Conservation (phyloP, 192 early-diverging fungal species). For the Mycoemilia scoparia region DNA sequence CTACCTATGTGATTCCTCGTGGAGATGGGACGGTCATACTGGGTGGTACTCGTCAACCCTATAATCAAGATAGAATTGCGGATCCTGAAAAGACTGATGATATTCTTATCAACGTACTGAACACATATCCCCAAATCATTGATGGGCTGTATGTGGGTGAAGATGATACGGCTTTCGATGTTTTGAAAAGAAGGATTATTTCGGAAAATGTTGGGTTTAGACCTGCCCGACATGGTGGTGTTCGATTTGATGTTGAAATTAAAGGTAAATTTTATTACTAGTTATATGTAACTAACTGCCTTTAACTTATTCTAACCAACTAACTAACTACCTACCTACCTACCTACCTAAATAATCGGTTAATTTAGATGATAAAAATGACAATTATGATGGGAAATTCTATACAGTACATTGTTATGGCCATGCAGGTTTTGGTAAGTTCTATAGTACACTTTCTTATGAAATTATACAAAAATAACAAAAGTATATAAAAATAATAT, state of each 20-base stretch:
- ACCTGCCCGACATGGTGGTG: slow-evolving; percentile 31
- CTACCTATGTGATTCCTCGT: slow-evolving; percentile 74
- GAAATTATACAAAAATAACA: too few species aligned
- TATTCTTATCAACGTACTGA: slow-evolving; percentile 25
- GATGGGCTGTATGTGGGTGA: not conserved
- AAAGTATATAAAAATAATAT: too few species aligned
- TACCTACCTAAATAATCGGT: too few species aligned
- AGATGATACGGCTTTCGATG: slow-evolving; percentile 1
- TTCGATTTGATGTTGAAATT: slow-evolving; percentile 32
- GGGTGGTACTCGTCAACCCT: slow-evolving; percentile 37
- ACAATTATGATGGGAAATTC: too few species aligned
- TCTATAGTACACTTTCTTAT: too few species aligned
- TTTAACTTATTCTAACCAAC: too few species aligned
- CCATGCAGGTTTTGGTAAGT: too few species aligned
- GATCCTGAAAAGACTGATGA: slow-evolving; percentile 20
- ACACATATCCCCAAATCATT: slow-evolving; percentile 19
- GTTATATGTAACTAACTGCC: too few species aligned
- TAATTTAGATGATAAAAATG: too few species aligned
- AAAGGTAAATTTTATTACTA: too few species aligned
- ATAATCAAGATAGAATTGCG: slow-evolving; percentile 9
- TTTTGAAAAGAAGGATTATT: slow-evolving; percentile 17
- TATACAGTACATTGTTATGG: too few species aligned
- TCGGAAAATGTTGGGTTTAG: slow-evolving; percentile 32
- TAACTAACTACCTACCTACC: too few species aligned
- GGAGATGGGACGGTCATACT: slow-evolving; percentile 55